A percentile compares a stretch with the other conserved stretches of the same genome.
These are phyloP conservation scores for Onygenales sp. DNA, from an alignment of 2,329 filamentous ascomycete genomes.

Conservation along the genomic window DNA sequence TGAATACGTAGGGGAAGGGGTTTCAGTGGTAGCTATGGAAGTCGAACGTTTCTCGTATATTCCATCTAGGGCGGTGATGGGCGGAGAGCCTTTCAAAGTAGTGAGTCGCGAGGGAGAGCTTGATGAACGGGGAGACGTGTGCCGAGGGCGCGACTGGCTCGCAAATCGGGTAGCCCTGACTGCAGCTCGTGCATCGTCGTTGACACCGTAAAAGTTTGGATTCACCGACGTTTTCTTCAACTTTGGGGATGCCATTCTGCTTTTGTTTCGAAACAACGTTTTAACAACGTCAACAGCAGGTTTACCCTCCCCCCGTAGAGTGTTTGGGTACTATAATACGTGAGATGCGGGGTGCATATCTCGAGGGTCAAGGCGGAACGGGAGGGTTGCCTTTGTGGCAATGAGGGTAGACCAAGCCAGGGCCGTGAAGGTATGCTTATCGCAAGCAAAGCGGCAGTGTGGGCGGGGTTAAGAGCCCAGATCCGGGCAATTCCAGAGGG, in stretches of 20 bases:
- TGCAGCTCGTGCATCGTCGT: background rate
- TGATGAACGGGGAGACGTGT: background rate
- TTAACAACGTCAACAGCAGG: background rate
- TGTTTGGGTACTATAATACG: background rate
- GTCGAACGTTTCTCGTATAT: background rate
- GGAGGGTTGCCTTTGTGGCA: background rate
- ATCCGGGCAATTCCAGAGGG: too few relatives aligned
- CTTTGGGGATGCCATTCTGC: background rate
- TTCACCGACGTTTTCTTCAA: slow-evolving; percentile 1
- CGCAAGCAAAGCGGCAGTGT: too few relatives aligned
- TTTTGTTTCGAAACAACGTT: background rate
- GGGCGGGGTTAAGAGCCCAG: too few relatives aligned
- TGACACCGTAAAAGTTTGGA: background rate
- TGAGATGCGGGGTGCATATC: too few relatives aligned
- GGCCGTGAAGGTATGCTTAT: too few relatives aligned
- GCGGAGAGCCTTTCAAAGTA: background rate
- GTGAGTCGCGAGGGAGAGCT: background rate
- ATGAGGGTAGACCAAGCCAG: background rate
- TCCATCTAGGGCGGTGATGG: background rate
- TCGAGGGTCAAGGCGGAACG: too few relatives aligned
- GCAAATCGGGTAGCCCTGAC: background rate
- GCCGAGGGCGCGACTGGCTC: background rate
- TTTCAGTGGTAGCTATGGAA: background rate
- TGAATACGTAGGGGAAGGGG: background rate
- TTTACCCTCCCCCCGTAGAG: background rate